Evolutionary conservation across 805 yeast species (phyloP).

Genomic region (Metschnikowia orientalis): DNA sequence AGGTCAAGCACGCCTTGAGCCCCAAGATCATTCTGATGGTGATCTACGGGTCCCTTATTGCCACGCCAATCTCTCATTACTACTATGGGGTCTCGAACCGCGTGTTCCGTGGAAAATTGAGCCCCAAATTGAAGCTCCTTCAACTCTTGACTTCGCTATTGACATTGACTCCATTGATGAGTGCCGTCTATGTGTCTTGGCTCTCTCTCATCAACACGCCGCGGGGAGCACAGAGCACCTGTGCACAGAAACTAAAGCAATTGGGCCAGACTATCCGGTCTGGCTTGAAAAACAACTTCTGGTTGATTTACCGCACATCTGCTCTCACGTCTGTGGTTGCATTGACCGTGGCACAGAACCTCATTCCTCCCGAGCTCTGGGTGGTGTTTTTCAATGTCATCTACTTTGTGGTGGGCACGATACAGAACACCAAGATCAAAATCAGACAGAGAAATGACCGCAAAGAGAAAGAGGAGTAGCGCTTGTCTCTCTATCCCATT

Average conservation of each 20-base stretch:
- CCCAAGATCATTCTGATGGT: constrained; percentile 50
- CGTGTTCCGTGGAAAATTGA: constrained; percentile 39
- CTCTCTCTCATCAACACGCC: constrained; percentile 47
- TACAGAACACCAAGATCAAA: constrained; percentile 55
- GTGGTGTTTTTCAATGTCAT: constrained; percentile 57
- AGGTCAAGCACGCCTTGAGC: constrained; percentile 39
- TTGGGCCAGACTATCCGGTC: constrained; percentile 20
- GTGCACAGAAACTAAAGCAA: constrained; percentile 18
- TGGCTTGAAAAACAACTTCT: constrained; percentile 41
- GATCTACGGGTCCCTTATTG: constrained; percentile 49
- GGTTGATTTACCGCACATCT: constrained; percentile 47
- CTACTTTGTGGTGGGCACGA: constrained; percentile 57
- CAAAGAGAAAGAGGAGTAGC: constrained; percentile 10
- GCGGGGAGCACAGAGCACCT: constrained; percentile 6
- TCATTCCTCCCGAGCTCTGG: constrained; percentile 57
- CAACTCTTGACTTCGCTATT: constrained; percentile 51
- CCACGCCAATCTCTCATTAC: constrained; percentile 57
- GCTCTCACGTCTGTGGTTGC: constrained; percentile 52
- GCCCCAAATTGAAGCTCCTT: constrained; percentile 35
- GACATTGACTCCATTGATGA: constrained; percentile 53
- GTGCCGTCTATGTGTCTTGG: constrained; percentile 48
- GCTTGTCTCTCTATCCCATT: too few relatives aligned
- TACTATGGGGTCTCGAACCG: constrained; percentile 45
- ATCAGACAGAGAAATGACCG: constrained; percentile 16
- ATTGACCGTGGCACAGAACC: constrained; percentile 53